Evolutionary conservation across 177 flowering plant species (phyloP), one percentile per base, ranked within the genome.

Genomic region (Vitis hybrid): DNA sequence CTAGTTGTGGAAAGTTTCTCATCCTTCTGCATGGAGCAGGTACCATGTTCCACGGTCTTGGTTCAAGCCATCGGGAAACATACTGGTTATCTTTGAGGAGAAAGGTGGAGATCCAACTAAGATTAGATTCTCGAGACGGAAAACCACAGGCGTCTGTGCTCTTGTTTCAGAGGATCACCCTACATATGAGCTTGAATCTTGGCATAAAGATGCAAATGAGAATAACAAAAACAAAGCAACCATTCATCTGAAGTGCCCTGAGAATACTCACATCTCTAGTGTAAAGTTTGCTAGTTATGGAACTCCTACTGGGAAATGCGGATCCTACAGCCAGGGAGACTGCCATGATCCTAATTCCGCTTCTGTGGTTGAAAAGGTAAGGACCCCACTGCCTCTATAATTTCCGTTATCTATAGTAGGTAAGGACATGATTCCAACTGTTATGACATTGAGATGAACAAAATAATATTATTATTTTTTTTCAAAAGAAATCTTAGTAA

Each of bases 41-140:
- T 96, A 96, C 80, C 99, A 96, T 75, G 85, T 89, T 76, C 99
- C 99, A 26, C 80, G 98, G 48, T 93, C 98, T 72, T 96, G 99
- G 99, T 96, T 96, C 86, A 85, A 85, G 82, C 87, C 93, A 65
- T 81, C 97, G 49, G 97, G 89, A 67, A 96, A 96, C 61, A 66
- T 84, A 57, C 79, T 96, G 71, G 98, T 93, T 69, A 82, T 96
- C 49, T 92, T 96, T 65, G 99, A 96, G 78, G 99, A 96, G 82
- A 86, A 74, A 81, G 99, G 99, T 66, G 98, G 97, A 64, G 92
- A 96, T 77, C 99, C 99, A 58, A 79, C 85, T 19, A 76, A 85
- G 61, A 84, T 94, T 59, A 76, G 60, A 31, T 87, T 96, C 72
- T 84, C 97, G 3, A 89, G 73, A 69, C 80, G 99, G n/a, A 84